These are phyloP conservation scores for Leucocoprinus sp. DNA, from an alignment of 768 basidiomycete genomes.

Conservation along the genomic window DNA sequence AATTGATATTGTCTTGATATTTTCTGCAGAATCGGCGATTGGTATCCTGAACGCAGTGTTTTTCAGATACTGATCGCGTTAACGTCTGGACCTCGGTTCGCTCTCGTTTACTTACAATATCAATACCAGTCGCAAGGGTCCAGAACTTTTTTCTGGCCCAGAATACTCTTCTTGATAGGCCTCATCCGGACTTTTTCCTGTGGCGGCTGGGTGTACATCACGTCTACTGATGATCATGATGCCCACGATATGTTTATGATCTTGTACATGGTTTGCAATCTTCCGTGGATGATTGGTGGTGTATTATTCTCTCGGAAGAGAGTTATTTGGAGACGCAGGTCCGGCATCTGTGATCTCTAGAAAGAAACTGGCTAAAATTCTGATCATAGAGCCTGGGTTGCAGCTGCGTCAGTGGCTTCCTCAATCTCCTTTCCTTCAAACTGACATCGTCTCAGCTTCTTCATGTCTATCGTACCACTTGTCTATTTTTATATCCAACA, in stretches of 20 bases:
- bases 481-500: slow-evolving; percentile 84
- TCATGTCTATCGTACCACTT: slow-evolving; percentile 59
- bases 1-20: not conserved
- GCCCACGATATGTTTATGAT: slow-evolving; percentile 87
- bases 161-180: slow-evolving; percentile 51
- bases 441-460: slow-evolving; percentile 45
- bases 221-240: slow-evolving; percentile 77
- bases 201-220: slow-evolving; percentile 91
- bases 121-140: slow-evolving; percentile 34
- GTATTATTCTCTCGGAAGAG: slow-evolving; percentile 45
- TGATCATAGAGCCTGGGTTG: slow-evolving; percentile 40
- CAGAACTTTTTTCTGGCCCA: slow-evolving; percentile 33
- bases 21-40: slow-evolving; percentile 69
- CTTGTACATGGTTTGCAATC: slow-evolving; percentile 70
- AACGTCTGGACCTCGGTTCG: slow-evolving; percentile 76
- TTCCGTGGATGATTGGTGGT: slow-evolving; percentile 85
- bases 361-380: slow-evolving; percentile 1
- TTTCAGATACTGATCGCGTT: slow-evolving; percentile 87
- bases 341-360: slow-evolving; percentile 8
- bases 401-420: slow-evolving; percentile 34
- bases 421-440: not conserved
- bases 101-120: slow-evolving; percentile 56
- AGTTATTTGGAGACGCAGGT: slow-evolving; percentile 48
- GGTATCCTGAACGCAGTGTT: slow-evolving; percentile 78
- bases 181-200: slow-evolving; percentile 71